Evolutionary conservation across 2,329 filamentous ascomycete genomes (phyloP), one percentile per base, ranked within the genome.

Genomic region (Fusarium longipes): DNA sequence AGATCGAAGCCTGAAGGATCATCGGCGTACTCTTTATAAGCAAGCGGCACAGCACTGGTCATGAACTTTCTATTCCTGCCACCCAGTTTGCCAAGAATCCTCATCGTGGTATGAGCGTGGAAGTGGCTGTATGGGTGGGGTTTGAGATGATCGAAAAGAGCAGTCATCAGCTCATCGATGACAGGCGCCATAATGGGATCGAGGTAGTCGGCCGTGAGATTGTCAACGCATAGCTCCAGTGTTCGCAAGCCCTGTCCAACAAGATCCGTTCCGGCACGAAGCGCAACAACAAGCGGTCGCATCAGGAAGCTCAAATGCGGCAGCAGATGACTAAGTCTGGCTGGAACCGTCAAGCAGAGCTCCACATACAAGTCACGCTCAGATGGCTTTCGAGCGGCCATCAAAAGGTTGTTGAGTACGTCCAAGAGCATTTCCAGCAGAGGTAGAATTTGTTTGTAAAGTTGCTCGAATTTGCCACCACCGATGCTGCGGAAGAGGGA

Each of bases 111-210:
- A 76, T 99, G 96, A 1, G 96, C 93, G 75, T 98, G 95, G 78
- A 97, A 97, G 77, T 99, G 96, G 73, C 92, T 97, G 78, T 99
- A 97, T 0, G 96, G 96, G 65, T 94, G 91, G 9, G 96, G 96
- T 72, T 91, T 92, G 39, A 99, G 85, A 77, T 99, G 96, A 67
- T 97, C 94, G 85, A 97, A 99, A 2, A 99, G 84, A 2, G 95
- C 95, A 44, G 93, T 96, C 96, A 99, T 99, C 42, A 99, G 84
- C 75, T 99, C 96, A 73, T 99, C 95, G 78, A 99, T 98, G 25
- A 98, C 96, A 0, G 96, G 96, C 3, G 95, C 93, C 95, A 99
- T 99, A 73, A 99, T 98, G 0, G 96, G 96, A 72, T 99, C 96
- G 15, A 99, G 83, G 75, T 99, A 99, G 74, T 99, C 96, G 0